These are phyloP conservation scores for Eremochloa ophiuroides DNA, from an alignment of 176 grass and related monocot species.

Conservation along the genomic window DNA sequence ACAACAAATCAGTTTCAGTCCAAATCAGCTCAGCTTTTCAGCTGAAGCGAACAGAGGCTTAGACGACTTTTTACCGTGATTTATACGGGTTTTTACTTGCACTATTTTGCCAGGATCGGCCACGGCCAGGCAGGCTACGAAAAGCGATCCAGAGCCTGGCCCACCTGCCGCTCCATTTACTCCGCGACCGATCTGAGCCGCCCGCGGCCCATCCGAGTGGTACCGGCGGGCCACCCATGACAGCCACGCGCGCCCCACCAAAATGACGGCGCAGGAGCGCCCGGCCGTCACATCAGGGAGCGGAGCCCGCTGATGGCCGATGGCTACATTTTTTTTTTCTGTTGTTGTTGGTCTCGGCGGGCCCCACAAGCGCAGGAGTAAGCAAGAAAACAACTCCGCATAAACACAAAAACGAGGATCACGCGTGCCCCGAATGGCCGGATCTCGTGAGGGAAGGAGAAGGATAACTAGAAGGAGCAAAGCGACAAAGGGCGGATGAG, in stretches of 20 bases:
- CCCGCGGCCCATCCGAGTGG: not conserved
- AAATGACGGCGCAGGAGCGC: slow-evolving; percentile 11
- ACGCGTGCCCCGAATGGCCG: not conserved
- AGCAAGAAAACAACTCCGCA: not conserved
- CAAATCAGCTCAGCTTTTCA: too few species aligned
- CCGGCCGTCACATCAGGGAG: not conserved
- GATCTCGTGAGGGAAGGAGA: too few species aligned
- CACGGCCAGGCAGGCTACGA: too few species aligned
- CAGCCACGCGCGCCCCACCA: not conserved
- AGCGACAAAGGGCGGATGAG: not conserved
- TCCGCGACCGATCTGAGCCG: not conserved
- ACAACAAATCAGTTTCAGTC: too few species aligned
- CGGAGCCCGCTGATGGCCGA: not conserved
- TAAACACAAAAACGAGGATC: not conserved
- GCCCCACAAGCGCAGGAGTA: not conserved
- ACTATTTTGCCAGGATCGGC: too few species aligned
- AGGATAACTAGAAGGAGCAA: not conserved
- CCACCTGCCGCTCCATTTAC: not conserved
- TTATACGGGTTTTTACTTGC: too few species aligned
- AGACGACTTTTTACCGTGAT: too few species aligned
- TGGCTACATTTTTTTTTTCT: not conserved
- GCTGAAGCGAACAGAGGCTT: too few species aligned
- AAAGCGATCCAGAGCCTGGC: too few species aligned
- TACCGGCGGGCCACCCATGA: not conserved
- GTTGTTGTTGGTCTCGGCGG: not conserved